These are phyloP conservation scores for Serpula lacrymans DNA, from an alignment of 768 basidiomycete species.

Conservation along the genomic window DNA sequence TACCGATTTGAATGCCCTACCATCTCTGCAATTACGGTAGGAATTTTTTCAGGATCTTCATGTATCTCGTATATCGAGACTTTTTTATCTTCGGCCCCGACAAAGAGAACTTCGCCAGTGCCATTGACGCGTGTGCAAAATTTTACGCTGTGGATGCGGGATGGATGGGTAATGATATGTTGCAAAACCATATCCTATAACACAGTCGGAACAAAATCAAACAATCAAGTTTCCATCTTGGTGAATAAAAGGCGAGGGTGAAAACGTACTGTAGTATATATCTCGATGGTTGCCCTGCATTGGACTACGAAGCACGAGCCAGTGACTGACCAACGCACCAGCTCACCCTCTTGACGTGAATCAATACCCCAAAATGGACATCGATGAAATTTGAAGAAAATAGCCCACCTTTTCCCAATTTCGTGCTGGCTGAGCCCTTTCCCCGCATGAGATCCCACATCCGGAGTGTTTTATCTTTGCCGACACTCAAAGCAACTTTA, in stretches of 20 bases:
- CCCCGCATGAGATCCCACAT: constrained; percentile 99
- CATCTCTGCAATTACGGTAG: constrained; percentile 65
- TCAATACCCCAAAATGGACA: background rate
- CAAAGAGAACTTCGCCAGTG: constrained; percentile 68
- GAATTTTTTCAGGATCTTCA: constrained; percentile 39
- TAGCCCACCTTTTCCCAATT: constrained; percentile 77
- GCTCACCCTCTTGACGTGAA: constrained; percentile 69
- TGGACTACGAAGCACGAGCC: constrained; percentile 83
- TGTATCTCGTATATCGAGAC: constrained; percentile 71
- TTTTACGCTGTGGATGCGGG: constrained; percentile 79
- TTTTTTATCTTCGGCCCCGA: constrained; percentile 88
- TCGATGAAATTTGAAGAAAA: background rate
- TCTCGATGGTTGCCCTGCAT: constrained; percentile 66
- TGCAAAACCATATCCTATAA: constrained; percentile 74
- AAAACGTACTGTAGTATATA: constrained; percentile 70
- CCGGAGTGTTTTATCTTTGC: constrained; percentile 81
- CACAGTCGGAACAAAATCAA: background rate
- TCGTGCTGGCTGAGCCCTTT: constrained; percentile 82
- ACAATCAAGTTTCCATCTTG: background rate
- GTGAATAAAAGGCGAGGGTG: background rate
- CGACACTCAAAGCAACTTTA: constrained; percentile 87
- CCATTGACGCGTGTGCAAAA: constrained; percentile 65
- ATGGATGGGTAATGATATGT: constrained; percentile 69
- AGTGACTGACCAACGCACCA: constrained; percentile 82
- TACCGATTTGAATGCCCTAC: constrained; percentile 87